phyloP scores from a whole-genome alignment of 2,329 filamentous ascomycete species.

The Sarocladiaceae sp. region DNA sequence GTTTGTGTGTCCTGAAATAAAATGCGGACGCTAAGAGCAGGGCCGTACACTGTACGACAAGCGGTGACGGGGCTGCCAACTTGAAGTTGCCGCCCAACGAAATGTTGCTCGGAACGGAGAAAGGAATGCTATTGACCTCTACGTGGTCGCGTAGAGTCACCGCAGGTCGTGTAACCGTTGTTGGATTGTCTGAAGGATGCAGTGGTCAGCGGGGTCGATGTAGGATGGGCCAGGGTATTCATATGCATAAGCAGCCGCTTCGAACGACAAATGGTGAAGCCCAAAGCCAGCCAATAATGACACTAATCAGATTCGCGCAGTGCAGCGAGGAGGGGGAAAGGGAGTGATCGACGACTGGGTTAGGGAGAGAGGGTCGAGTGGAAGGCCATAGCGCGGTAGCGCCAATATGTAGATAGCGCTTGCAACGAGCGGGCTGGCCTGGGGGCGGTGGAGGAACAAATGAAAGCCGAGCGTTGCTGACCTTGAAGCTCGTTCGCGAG shows the following conservation, averaged over 20 bases:
- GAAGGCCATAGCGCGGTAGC: neutral
- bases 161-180: too few species aligned
- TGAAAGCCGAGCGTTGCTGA: conserved; percentile 1
- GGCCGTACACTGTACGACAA: conserved; percentile 2
- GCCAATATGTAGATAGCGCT: conserved; percentile 1
- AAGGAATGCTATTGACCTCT: conserved; percentile 1
- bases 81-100: neutral
- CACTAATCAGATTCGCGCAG: conserved; percentile 7
- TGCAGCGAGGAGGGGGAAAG: neutral
- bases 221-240: neutral
- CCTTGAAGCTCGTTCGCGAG: conserved; percentile 1
- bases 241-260: neutral
- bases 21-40: conserved; percentile 7
- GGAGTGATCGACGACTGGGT: neutral
- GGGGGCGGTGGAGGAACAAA: neutral
- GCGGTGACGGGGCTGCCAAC: conserved; percentile 1
- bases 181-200: neutral
- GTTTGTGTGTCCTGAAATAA: conserved; percentile 9
- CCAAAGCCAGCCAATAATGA: neutral
- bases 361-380: neutral
- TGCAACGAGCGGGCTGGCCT: neutral
- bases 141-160: neutral
- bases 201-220: neutral
- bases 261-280: neutral
- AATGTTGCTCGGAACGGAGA: conserved; percentile 3